phyloP scores from a whole-genome alignment of 441 rosid genomes.

The Theobroma grandiflorum region DNA sequence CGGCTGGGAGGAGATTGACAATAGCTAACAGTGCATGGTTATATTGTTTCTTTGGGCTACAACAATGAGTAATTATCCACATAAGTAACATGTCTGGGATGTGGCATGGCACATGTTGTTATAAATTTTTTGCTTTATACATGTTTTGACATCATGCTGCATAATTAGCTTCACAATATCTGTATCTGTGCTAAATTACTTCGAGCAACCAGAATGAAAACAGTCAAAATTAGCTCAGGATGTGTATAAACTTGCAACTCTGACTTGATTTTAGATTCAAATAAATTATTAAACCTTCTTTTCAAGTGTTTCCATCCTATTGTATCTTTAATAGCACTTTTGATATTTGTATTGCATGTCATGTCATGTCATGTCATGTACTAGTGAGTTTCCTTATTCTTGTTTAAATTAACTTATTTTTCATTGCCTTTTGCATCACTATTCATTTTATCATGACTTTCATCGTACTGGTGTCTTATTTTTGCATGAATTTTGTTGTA shows the following conservation, averaged over 20 bases:
- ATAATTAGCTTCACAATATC: constrained; percentile 11
- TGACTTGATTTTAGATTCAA: constrained; percentile 6
- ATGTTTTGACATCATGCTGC: background rate
- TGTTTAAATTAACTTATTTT: constrained; percentile 1
- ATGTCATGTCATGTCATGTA: background rate
- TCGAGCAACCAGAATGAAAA: constrained; percentile 19
- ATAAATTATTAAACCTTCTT: constrained; percentile 11
- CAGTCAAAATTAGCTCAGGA: background rate
- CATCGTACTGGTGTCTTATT: background rate
- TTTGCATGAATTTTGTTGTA: constrained; percentile 38
- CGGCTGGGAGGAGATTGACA: constrained; percentile 7
- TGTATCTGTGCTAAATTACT: constrained; percentile 6
- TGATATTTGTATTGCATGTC: background rate
- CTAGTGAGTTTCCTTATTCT: constrained; percentile 10
- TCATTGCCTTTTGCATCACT: constrained; percentile 26
- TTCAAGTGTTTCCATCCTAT: background rate
- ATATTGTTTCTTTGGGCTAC: constrained; percentile 10
- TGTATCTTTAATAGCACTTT: background rate
- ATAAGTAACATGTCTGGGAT: background rate
- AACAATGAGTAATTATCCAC: constrained; percentile 7
- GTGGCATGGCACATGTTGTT: constrained; percentile 5
- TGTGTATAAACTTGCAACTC: background rate
- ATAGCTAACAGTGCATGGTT: background rate
- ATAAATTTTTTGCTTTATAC: constrained; percentile 7
- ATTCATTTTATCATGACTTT: constrained; percentile 9